Evolutionary conservation across 768 basidiomycete genomes (phyloP).

Genomic region (Amanita inopinata): DNA sequence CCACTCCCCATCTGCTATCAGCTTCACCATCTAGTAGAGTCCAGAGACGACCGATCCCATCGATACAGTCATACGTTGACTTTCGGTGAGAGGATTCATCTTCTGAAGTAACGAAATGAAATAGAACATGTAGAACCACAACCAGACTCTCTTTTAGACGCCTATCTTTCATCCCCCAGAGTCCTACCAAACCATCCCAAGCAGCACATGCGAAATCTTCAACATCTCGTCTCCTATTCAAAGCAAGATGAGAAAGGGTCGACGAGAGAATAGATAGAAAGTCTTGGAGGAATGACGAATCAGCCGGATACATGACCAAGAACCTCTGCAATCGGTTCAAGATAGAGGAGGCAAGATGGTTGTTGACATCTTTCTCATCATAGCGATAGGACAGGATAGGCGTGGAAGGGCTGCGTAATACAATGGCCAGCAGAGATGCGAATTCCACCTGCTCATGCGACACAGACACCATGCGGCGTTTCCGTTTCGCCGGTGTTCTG

Average conservation of each 20-base stretch:
- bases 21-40: slow-evolving; percentile 50
- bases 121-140: slow-evolving; percentile 57
- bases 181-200: slow-evolving; percentile 53
- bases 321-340: slow-evolving; percentile 44
- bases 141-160: slow-evolving; percentile 71
- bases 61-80: slow-evolving; percentile 30
- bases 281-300: slow-evolving; percentile 73
- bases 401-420: slow-evolving; percentile 47
- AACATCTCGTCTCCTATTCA: slow-evolving; percentile 60
- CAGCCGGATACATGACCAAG: slow-evolving; percentile 52
- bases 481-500: slow-evolving; percentile 14
- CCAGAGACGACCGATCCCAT: slow-evolving; percentile 45
- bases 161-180: slow-evolving; percentile 78
- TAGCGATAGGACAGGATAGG: slow-evolving; percentile 37
- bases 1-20: slow-evolving; percentile 54
- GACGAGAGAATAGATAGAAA: slow-evolving; percentile 62
- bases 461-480: slow-evolving; percentile 21
- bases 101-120: slow-evolving; percentile 55
- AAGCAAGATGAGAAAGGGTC: slow-evolving; percentile 62
- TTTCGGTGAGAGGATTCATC: slow-evolving; percentile 14
- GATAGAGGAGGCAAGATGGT: slow-evolving; percentile 39
- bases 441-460: slow-evolving; percentile 64
- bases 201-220: slow-evolving; percentile 47
- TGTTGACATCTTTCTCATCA: slow-evolving; percentile 7
- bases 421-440: slow-evolving; percentile 49